Percentiles rank a stretch among this genome's conserved stretches.
Evolutionary conservation across 306 rosid genomes (phyloP).

Genomic region (Vigna nakashimae): DNA sequence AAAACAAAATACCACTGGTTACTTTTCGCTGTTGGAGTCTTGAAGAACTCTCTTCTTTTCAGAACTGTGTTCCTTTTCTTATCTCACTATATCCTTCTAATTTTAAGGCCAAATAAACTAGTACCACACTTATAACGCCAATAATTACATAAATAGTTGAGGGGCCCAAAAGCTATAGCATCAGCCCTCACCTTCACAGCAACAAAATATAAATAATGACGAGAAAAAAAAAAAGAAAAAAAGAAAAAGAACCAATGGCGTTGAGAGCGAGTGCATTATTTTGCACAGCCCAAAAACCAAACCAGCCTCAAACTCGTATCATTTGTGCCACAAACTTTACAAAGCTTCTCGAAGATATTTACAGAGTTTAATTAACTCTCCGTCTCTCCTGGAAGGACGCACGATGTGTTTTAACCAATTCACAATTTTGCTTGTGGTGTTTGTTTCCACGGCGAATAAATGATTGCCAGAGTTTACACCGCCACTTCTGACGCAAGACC

Average conservation of each 20-base stretch:
- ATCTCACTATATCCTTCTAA: not conserved
- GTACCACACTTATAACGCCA: constrained; percentile 22
- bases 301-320: constrained; percentile 50
- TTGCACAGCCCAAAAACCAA: constrained; percentile 39
- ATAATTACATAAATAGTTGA: constrained; percentile 4
- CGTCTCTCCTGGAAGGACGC: constrained; percentile 26
- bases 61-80: not conserved
- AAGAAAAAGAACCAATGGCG: not conserved
- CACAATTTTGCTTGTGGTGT: not conserved
- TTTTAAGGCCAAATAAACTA: constrained; percentile 8
- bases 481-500: constrained; percentile 57
- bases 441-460: not conserved
- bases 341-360: constrained; percentile 62
- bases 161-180: not conserved
- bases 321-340: constrained; percentile 54
- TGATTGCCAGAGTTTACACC: constrained; percentile 37
- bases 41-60: not conserved
- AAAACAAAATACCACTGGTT: not conserved
- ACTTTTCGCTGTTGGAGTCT: not conserved
- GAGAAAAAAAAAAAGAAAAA: not conserved
- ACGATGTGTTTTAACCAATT: constrained; percentile 28
- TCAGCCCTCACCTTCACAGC: not conserved
- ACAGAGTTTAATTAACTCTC: constrained; percentile 45
- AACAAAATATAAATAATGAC: not conserved
- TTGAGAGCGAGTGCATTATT: constrained; percentile 14